These are phyloP conservation scores for Chondrus crispus DNA, from an alignment of 23 red algal genomes.

Conservation along the genomic window DNA sequence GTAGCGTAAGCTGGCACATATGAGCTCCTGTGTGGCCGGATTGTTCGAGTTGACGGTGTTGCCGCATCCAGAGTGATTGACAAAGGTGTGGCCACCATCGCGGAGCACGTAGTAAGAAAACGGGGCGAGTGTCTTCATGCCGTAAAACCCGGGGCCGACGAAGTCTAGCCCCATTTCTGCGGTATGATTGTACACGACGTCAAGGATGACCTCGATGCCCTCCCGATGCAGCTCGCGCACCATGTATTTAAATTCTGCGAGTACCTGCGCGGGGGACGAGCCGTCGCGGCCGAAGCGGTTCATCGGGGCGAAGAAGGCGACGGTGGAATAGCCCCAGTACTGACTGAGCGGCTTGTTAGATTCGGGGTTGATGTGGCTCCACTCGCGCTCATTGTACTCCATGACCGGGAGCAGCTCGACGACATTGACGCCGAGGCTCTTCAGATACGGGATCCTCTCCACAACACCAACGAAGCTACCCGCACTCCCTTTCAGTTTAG, in stretches of 20 bases:
- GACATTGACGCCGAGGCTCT: conserved; percentile 83
- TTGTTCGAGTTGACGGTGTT: conserved; percentile 94
- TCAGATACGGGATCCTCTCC: conserved; percentile 89
- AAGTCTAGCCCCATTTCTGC: conserved; percentile 89
- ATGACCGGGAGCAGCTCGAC: conserved; percentile 91
- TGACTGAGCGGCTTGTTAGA: conserved; percentile 51
- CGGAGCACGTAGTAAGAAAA: conserved; percentile 77
- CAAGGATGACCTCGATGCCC: conserved; percentile 96
- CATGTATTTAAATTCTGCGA: conserved; percentile 85
- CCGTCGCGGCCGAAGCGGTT: conserved; percentile 69
- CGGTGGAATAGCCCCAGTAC: conserved; percentile 97
- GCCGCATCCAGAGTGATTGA: conserved; percentile 89
- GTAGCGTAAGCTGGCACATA: conserved; percentile 86
- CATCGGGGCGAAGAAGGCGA: conserved; percentile 90
- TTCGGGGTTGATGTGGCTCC: conserved; percentile 47
- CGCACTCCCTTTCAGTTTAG: background rate
- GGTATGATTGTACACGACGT: conserved; percentile 99
- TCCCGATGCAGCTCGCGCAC: conserved; percentile 97
- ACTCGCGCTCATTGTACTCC: conserved; percentile 99
- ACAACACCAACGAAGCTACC: conserved; percentile 84
- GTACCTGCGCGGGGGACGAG: conserved; percentile 1
- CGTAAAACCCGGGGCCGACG: conserved; percentile 69
- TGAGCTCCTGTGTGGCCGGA: conserved; percentile 69
- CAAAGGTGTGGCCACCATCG: conserved; percentile 62
- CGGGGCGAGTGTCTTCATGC: conserved; percentile 82